Evolutionary conservation across 495 filamentous ascomycete species (phyloP), one percentile per base, ranked within the genome.

Genomic region (Daldinia bambusicola): DNA sequence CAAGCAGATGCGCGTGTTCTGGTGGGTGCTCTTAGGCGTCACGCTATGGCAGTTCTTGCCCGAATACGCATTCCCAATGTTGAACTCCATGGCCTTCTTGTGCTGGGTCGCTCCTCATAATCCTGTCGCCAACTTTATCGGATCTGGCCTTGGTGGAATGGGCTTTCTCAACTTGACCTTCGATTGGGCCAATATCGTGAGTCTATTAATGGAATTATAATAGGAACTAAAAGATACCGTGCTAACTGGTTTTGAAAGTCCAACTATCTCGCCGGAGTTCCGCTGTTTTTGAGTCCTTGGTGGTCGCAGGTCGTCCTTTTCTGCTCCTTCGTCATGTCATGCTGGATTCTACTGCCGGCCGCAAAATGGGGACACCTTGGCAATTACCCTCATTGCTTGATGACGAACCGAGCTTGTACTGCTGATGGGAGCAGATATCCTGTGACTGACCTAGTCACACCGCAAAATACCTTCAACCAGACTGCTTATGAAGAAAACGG

Each of bases 31-130:
- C 10, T 51, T 83, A 1, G 86, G 80, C 9, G 80, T 86, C 72
- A 85, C 82, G 0, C 63, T 87, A 1, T 89, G 86, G 86, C 85
- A 89, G 59, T 89, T 89, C 63, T 76, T 89, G 1, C 86, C 86
- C 3, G 86, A 89, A 65, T 88, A 84, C 51, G 80, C 84, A 13
- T 89, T 89, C 66, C 86, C 85, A 0, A 84, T 88, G 63, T 74
- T 84, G 12, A 83, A 81, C n/a, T 89, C 86, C 0, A 77, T 89
- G 10, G 84, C 86, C 2, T 87, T 88, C 56, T 79, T 89, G n/a
- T 89, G 86, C 77, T 88, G 86, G 86, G 85, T 89, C 13, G 86
- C 86, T 6, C 86, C 86, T 7, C 79, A 80, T 16, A 87, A 86
- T 66, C 73, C 79, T 6, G 79, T 85, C 2, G 86, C 84, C 70